phyloP scores from a whole-genome alignment of 129 eudicot genomes.

The Flaveria linearis region DNA sequence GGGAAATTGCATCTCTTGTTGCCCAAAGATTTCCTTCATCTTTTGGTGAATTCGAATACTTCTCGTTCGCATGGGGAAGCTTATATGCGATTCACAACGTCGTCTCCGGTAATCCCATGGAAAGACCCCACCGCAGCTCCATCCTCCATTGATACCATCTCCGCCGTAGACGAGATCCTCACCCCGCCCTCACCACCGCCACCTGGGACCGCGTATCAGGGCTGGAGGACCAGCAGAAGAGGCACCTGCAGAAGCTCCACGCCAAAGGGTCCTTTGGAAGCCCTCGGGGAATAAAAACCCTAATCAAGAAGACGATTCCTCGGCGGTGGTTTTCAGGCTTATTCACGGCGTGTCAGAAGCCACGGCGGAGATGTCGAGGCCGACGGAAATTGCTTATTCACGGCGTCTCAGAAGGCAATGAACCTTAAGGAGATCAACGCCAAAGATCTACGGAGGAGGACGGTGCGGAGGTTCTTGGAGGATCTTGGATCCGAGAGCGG shows the following conservation, averaged over 20 bases:
- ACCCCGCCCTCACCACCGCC: conserved; percentile 24
- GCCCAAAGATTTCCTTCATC: conserved; percentile 24
- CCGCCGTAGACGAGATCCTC: conserved; percentile 32
- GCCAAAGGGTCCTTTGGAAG: conserved; percentile 76
- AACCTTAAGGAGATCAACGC: conserved; percentile 39
- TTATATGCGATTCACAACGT: conserved; percentile 70
- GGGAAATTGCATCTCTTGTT: conserved; percentile 10
- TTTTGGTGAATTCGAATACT: background rate
- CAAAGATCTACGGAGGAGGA: conserved; percentile 63
- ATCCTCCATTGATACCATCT: conserved; percentile 37
- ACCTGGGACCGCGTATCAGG: conserved; percentile 74
- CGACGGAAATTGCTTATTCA: conserved; percentile 85
- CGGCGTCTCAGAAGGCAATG: conserved; percentile 78
- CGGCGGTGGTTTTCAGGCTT: conserved; percentile 59
- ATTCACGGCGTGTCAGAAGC: no score
- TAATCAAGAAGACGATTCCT: conserved; percentile 7
- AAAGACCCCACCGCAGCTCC: conserved; percentile 58
- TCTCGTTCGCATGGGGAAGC: conserved; percentile 62
- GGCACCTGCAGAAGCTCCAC: conserved; percentile 53
- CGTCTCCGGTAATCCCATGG: conserved; percentile 73
- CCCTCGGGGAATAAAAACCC: conserved; percentile 45
- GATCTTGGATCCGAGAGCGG: conserved; percentile 58
- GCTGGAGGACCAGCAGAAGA: conserved; percentile 68
- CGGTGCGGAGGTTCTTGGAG: conserved; percentile 62
- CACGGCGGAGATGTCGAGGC: conserved; percentile 96